phyloP scores from a whole-genome alignment of 2,329 filamentous ascomycete species.

The Microthyrium microscopicum region DNA sequence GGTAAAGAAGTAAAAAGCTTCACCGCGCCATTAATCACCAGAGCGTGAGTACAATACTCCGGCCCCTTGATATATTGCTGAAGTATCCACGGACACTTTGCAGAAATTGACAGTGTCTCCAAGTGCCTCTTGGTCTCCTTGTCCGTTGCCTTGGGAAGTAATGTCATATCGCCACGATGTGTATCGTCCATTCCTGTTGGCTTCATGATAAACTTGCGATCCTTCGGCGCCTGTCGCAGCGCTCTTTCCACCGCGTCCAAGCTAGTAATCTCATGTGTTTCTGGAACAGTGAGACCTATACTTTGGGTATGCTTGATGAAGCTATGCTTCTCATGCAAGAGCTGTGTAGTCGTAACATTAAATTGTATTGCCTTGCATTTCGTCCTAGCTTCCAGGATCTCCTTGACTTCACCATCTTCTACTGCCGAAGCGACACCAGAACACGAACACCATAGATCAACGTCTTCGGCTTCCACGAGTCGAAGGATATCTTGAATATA shows the following conservation, averaged over 20 bases:
- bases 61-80: conserved; percentile 50
- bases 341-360: conserved; percentile 35
- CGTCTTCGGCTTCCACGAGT: conserved; percentile 41
- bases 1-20: conserved; percentile 51
- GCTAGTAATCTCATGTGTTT: conserved; percentile 24
- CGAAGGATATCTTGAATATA: conserved; percentile 43
- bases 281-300: conserved; percentile 37
- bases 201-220: conserved; percentile 48
- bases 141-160: conserved; percentile 40
- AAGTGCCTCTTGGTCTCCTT: conserved; percentile 30
- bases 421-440: conserved; percentile 50
- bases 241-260: conserved; percentile 1
- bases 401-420: conserved; percentile 49
- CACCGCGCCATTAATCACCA: conserved; percentile 49
- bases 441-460: conserved; percentile 59
- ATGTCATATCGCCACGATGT: conserved; percentile 43
- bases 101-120: conserved; percentile 36
- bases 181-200: conserved; percentile 45
- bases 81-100: conserved; percentile 43
- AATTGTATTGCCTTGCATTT: conserved; percentile 48
- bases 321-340: conserved; percentile 45
- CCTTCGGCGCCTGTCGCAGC: conserved; percentile 13
- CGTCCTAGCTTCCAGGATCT: conserved; percentile 41
- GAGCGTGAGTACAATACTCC: conserved; percentile 56
- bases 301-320: conserved; percentile 44